Conservation (phyloP, 331 rosid genomes). For the Cydonia oblonga region DNA sequence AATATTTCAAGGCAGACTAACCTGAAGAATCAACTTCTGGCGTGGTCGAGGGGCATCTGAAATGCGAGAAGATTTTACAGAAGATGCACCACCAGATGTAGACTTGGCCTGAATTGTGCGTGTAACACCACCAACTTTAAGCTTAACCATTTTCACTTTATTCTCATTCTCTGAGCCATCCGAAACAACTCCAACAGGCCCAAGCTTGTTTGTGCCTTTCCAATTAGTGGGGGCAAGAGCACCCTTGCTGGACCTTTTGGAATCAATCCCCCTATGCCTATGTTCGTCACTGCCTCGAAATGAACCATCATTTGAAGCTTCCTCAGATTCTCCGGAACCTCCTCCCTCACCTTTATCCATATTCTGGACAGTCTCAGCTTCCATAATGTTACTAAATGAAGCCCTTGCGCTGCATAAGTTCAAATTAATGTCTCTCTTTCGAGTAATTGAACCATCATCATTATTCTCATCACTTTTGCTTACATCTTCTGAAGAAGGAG, state of each 20-base stretch:
- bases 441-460: slow-evolving; percentile 7
- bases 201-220: slow-evolving; percentile 1
- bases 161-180: slow-evolving; percentile 20
- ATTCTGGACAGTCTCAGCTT: slow-evolving; percentile 15
- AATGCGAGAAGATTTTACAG: slow-evolving; percentile 23
- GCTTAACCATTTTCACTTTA: slow-evolving; percentile 34
- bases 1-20: not conserved
- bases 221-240: slow-evolving; percentile 25
- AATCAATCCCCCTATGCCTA: slow-evolving; percentile 10
- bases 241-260: slow-evolving; percentile 17
- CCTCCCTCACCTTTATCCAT: slow-evolving; percentile 18
- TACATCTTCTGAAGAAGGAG: slow-evolving; percentile 24
- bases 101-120: slow-evolving; percentile 26
- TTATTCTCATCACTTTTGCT: slow-evolving; percentile 19
- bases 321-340: slow-evolving; percentile 29
- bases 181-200: not conserved
- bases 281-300: slow-evolving; percentile 27
- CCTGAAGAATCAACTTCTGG: slow-evolving; percentile 23
- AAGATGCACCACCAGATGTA: slow-evolving; percentile 24
- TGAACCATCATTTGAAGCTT: slow-evolving; percentile 25
- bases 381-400: slow-evolving; percentile 3
- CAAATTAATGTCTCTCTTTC: slow-evolving; percentile 17
- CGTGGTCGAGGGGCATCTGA: slow-evolving; percentile 21
- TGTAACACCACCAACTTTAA: slow-evolving; percentile 25
- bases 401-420: slow-evolving; percentile 11